These are phyloP conservation scores for Pochonia chlamydosporia DNA, from an alignment of 2,329 filamentous ascomycete genomes.

Conservation along the genomic window DNA sequence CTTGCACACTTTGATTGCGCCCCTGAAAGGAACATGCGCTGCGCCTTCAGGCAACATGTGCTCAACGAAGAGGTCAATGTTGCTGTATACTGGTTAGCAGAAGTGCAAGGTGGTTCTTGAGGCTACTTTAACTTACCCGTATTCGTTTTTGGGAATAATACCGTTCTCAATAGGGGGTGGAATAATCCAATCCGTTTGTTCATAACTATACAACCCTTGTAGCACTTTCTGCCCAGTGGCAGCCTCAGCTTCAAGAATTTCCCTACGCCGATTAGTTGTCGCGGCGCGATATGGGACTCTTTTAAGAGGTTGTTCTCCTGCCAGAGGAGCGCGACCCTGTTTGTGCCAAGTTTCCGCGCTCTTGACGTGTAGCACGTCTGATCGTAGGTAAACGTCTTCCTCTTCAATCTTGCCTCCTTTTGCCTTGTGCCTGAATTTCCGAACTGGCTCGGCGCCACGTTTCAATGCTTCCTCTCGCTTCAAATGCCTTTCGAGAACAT, in stretches of 20 bases:
- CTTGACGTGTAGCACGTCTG: constrained; percentile 79
- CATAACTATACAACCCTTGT: constrained; percentile 76
- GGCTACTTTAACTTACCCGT: constrained; percentile 45
- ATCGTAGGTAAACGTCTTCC: constrained; percentile 74
- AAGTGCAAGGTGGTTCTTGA: not conserved
- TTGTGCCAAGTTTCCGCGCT: constrained; percentile 97
- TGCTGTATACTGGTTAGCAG: constrained; percentile 35
- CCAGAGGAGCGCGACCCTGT: constrained; percentile 72
- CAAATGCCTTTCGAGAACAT: constrained; percentile 77
- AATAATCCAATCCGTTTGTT: constrained; percentile 95
- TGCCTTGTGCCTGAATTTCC: constrained; percentile 65
- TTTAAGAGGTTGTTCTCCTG: constrained; percentile 73
- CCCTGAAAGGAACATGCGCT: constrained; percentile 74
- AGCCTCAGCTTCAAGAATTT: constrained; percentile 80
- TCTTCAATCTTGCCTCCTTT: constrained; percentile 69
- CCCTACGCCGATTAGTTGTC: constrained; percentile 78
- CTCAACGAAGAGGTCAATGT: constrained; percentile 91
- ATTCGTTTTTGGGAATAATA: constrained; percentile 86
- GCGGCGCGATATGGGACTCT: constrained; percentile 85
- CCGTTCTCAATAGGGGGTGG: constrained; percentile 80
- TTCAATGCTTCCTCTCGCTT: constrained; percentile 86
- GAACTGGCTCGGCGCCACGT: constrained; percentile 61
- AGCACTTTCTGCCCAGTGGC: constrained; percentile 75
- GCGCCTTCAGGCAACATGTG: constrained; percentile 87
- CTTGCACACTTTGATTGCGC: constrained; percentile 74